Conservation (phyloP, 768 basidiomycete species). For the Russula brevipes region DNA sequence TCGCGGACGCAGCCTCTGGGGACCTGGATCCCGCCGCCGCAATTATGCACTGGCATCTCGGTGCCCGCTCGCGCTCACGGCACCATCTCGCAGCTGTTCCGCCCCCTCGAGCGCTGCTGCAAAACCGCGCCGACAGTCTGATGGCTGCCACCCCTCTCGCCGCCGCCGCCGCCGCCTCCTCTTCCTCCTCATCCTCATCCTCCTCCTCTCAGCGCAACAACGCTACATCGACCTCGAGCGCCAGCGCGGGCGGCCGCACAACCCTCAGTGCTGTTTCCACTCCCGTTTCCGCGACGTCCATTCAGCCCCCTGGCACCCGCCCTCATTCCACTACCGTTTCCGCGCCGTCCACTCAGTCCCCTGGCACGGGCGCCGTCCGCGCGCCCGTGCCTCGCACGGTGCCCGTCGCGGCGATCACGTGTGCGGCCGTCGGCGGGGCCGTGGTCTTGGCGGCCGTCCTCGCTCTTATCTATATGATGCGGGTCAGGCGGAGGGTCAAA, state of each 20-base stretch:
- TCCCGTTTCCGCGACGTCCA: too few relatives aligned
- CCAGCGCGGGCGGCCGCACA: not conserved
- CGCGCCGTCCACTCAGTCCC: not conserved
- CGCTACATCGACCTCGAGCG: too few relatives aligned
- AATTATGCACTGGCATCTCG: too few relatives aligned
- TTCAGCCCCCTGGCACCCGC: too few relatives aligned
- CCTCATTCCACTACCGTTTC: not conserved
- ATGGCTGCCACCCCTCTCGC: not conserved
- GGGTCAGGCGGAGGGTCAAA: slow-evolving; percentile 13
- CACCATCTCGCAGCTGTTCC: too few relatives aligned
- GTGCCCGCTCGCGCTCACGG: too few relatives aligned
- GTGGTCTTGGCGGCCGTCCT: not conserved
- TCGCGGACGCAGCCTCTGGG: not conserved
- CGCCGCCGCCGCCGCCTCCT: not conserved
- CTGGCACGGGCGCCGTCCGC: not conserved
- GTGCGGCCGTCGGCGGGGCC: not conserved
- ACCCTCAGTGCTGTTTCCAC: too few relatives aligned
- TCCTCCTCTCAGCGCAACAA: too few relatives aligned
- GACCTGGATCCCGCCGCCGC: too few relatives aligned
- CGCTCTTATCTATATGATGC: slow-evolving; percentile 5
- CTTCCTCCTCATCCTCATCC: not conserved
- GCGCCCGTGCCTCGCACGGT: not conserved
- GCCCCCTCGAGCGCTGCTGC: not conserved
- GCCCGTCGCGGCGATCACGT: not conserved
- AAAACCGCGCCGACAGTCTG: not conserved